A percentile compares a stretch with the other conserved stretches of the same genome.
Conservation (phyloP, 23 red algal species). For the Gracilaria caudata region DNA sequence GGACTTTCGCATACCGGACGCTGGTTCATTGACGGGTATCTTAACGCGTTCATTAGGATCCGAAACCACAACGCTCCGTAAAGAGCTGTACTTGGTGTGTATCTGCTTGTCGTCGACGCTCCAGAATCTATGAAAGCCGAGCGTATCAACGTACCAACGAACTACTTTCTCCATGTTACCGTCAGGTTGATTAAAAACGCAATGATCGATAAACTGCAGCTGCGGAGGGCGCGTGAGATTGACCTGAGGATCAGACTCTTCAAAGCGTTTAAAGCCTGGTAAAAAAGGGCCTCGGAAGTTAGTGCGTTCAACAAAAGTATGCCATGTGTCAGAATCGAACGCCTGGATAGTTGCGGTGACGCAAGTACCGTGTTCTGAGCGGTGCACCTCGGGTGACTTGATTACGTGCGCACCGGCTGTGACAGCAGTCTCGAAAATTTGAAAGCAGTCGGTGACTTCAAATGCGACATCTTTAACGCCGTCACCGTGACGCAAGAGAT, state of each 20-base stretch:
- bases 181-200: constrained; percentile 91
- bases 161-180: constrained; percentile 85
- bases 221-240: constrained; percentile 20
- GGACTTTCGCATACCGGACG: constrained; percentile 66
- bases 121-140: constrained; percentile 98
- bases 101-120: constrained; percentile 95
- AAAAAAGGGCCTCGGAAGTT: constrained; percentile 82
- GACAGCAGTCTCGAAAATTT: constrained; percentile 76
- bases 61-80: constrained; percentile 89
- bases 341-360: constrained; percentile 86
- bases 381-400: constrained; percentile 38
- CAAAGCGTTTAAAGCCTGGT: constrained; percentile 71
- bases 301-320: constrained; percentile 91
- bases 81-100: constrained; percentile 93
- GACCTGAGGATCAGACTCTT: constrained; percentile 66
- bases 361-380: constrained; percentile 51
- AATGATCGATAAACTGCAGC: constrained; percentile 89
- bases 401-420: constrained; percentile 58
- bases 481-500: constrained; percentile 85
- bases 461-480: constrained; percentile 94
- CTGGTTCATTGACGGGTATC: constrained; percentile 96
- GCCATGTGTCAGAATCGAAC: constrained; percentile 75
- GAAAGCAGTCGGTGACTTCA: constrained; percentile 70
- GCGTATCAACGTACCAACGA: constrained; percentile 79
- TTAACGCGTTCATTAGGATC: constrained; percentile 88